phyloP scores from a whole-genome alignment of 768 basidiomycete genomes.

The Boletus tomentosulus region DNA sequence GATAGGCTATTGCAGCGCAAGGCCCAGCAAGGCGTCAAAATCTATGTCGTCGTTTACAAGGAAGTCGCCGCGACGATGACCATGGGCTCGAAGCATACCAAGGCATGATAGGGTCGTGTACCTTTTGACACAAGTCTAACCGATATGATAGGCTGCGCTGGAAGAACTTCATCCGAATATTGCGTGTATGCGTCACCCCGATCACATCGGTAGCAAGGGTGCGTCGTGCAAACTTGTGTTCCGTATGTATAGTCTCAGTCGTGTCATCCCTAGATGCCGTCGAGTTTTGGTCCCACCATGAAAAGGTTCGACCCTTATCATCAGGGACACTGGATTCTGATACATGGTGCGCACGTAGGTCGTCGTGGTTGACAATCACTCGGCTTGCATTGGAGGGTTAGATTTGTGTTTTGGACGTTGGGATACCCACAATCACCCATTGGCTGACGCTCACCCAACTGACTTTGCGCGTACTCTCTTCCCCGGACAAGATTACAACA shows the following conservation, averaged over 20 bases:
- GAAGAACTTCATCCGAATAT: conserved; percentile 87
- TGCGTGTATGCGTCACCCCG: conserved; percentile 84
- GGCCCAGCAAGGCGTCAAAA: conserved; percentile 86
- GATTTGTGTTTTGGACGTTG: conserved; percentile 97
- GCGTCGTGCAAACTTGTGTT: neutral
- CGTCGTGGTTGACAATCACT: conserved; percentile 83
- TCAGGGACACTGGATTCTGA: neutral
- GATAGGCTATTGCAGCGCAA: conserved; percentile 83
- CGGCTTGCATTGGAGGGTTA: conserved; percentile 86
- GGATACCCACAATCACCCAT: conserved; percentile 88
- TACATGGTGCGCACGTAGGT: conserved; percentile 34
- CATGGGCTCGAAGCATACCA: conserved; percentile 85
- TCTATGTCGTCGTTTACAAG: conserved; percentile 93
- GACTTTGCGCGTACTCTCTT: conserved; percentile 79
- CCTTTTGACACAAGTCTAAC: neutral
- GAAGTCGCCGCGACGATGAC: conserved; percentile 93
- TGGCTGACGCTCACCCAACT: conserved; percentile 90
- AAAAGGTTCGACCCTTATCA: conserved; percentile 48
- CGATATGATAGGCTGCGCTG: conserved; percentile 51
- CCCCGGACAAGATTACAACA: conserved; percentile 93
- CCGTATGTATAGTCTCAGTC: neutral
- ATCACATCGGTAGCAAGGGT: conserved; percentile 82
- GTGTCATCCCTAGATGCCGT: conserved; percentile 50
- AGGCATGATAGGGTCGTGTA: conserved; percentile 33
- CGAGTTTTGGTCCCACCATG: conserved; percentile 91